phyloP scores from a whole-genome alignment of 495 filamentous ascomycete species.

The Penicillium simplicissimum region DNA sequence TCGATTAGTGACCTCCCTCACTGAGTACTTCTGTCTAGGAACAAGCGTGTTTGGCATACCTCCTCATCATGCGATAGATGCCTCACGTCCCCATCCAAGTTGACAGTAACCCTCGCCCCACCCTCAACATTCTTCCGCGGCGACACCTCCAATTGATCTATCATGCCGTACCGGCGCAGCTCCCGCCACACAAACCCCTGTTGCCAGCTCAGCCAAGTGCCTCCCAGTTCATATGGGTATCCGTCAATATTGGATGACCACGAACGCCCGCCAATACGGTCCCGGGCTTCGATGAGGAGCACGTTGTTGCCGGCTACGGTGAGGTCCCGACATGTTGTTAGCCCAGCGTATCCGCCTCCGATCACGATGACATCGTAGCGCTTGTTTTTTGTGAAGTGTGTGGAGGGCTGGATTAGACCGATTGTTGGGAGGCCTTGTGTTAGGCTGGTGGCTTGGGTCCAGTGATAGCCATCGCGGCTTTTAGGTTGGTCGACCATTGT shows the following conservation, averaged over 20 bases:
- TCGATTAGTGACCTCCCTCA: neutral
- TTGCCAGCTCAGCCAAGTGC: slow-evolving; percentile 33
- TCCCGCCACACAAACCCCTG: neutral
- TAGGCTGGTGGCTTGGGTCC: neutral
- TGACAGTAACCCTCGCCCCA: neutral
- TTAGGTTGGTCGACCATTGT: neutral
- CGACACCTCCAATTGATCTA: neutral
- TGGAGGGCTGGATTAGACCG: neutral
- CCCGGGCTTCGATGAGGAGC: slow-evolving; percentile 37
- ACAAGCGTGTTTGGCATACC: neutral
- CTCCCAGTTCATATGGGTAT: slow-evolving; percentile 33
- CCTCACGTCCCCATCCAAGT: neutral
- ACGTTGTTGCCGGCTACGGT: slow-evolving; percentile 5
- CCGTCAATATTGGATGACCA: slow-evolving; percentile 27
- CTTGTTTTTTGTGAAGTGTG: neutral
- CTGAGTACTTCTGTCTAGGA: neutral
- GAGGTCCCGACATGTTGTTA: slow-evolving; percentile 1
- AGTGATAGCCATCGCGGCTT: neutral
- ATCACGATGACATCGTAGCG: neutral
- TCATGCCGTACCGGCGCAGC: neutral
- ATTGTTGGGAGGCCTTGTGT: neutral
- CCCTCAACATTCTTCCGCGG: neutral
- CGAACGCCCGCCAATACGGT: slow-evolving; percentile 37
- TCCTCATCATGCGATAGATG: neutral
- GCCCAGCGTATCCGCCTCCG: neutral